Evolutionary conservation across 495 filamentous ascomycete genomes (phyloP).

Genomic region (Durotheca rogersii): DNA sequence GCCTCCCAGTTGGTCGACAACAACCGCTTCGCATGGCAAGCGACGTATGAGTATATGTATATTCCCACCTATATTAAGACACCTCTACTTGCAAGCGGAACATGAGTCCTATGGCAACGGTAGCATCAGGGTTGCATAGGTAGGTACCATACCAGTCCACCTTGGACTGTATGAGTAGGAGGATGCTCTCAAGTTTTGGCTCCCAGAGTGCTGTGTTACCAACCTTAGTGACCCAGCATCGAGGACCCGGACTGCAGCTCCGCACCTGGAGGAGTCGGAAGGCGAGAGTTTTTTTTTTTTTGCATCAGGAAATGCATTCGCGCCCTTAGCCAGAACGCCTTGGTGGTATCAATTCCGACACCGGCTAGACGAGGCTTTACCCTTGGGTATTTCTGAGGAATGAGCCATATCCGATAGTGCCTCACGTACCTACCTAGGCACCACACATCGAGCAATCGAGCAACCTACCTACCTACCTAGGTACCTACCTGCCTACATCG

Average conservation of each 20-base stretch:
- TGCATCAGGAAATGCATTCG: too few relatives aligned
- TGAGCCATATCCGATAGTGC: conserved; percentile 4
- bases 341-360: not conserved
- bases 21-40: not conserved
- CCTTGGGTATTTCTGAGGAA: not conserved
- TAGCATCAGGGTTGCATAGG: not conserved
- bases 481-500: too few relatives aligned
- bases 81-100: too few relatives aligned
- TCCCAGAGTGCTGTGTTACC: conserved; percentile 10
- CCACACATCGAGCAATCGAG: too few relatives aligned
- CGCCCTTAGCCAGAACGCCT: not conserved
- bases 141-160: not conserved
- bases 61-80: too few relatives aligned
- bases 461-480: too few relatives aligned
- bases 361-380: conserved; percentile 26
- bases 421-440: too few relatives aligned
- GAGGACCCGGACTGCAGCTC: conserved; percentile 27
- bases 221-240: conserved; percentile 23
- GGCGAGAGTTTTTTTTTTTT: conserved; percentile 10
- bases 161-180: conserved; percentile 4
- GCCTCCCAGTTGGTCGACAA: not conserved
- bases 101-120: too few relatives aligned
- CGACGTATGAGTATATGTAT: too few relatives aligned
- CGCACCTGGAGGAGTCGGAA: conserved; percentile 14
- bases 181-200: conserved; percentile 1